Conservation (phyloP, 352 stramenopile species). For the Detonula confervacea region DNA sequence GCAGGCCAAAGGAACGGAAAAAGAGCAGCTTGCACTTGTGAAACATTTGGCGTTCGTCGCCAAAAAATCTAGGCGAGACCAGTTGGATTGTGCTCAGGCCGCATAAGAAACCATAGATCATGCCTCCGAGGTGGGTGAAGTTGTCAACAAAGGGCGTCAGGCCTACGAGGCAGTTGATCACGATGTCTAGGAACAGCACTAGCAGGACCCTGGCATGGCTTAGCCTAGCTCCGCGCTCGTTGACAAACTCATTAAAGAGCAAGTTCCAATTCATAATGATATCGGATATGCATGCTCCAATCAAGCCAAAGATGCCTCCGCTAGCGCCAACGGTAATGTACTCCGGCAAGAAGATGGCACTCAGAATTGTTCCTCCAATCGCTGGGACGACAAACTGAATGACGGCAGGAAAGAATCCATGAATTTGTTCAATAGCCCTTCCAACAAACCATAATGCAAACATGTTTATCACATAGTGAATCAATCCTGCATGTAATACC, state of each 20-base stretch:
- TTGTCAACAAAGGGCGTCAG: slow-evolving; percentile 86
- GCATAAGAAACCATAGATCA: slow-evolving; percentile 80
- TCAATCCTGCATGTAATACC: slow-evolving; percentile 86
- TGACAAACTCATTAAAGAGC: slow-evolving; percentile 71
- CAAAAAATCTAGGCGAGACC: slow-evolving; percentile 73
- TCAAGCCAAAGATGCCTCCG: slow-evolving; percentile 86
- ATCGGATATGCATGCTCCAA: slow-evolving; percentile 84
- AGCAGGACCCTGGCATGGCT: slow-evolving; percentile 45
- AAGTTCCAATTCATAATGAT: slow-evolving; percentile 85
- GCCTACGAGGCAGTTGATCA: slow-evolving; percentile 82
- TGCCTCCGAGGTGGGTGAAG: slow-evolving; percentile 85
- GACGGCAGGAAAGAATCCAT: slow-evolving; percentile 74
- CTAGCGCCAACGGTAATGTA: slow-evolving; percentile 83
- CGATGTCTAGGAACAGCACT: slow-evolving; percentile 78
- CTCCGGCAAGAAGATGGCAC: slow-evolving; percentile 79
- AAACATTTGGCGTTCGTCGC: slow-evolving; percentile 52
- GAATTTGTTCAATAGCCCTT: slow-evolving; percentile 82
- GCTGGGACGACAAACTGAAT: slow-evolving; percentile 75
- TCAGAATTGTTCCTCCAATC: slow-evolving; percentile 81
- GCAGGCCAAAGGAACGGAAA: slow-evolving; percentile 73
- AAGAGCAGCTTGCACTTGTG: slow-evolving; percentile 57
- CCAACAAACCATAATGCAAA: slow-evolving; percentile 85
- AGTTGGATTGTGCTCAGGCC: slow-evolving; percentile 74
- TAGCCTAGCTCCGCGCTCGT: slow-evolving; percentile 39
- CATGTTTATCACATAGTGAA: slow-evolving; percentile 88